phyloP scores from a whole-genome alignment of 441 rosid genomes.

The Hypseocharis bilobata region DNA sequence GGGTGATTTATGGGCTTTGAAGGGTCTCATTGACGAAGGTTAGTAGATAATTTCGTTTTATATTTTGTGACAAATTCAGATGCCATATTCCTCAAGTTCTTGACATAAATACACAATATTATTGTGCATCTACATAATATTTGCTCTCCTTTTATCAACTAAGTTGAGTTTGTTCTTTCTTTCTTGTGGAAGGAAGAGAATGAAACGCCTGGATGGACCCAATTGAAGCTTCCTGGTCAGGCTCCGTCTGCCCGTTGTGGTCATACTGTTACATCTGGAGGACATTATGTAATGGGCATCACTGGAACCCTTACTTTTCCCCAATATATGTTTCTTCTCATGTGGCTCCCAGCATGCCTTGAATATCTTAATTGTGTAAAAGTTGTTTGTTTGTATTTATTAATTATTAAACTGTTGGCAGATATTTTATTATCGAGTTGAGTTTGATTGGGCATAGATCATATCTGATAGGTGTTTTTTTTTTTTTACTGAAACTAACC shows the following conservation, averaged over 20 bases:
- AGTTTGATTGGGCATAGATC: conserved; percentile 3
- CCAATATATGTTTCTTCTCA: not conserved
- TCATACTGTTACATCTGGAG: conserved; percentile 84
- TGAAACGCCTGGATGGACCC: conserved; percentile 98
- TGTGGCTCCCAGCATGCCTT: not conserved
- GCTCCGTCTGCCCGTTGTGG: conserved; percentile 95
- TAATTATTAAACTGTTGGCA: too few relatives aligned
- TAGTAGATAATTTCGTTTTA: conserved; percentile 15
- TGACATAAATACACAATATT: not conserved
- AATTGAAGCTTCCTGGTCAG: conserved; percentile 97
- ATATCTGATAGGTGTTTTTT: not conserved
- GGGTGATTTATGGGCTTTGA: conserved; percentile 99
- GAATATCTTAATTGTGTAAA: too few relatives aligned
- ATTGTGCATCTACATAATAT: not conserved
- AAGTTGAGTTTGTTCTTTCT: conserved; percentile 30
- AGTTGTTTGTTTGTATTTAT: not conserved
- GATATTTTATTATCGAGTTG: not conserved
- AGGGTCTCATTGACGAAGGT: conserved; percentile 97
- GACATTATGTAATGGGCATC: conserved; percentile 62
- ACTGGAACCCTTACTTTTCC: conserved; percentile 19
- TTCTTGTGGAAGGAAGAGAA: conserved; percentile 82
- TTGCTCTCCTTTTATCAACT: conserved; percentile 22
- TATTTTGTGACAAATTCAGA: not conserved
- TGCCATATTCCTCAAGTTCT: not conserved
- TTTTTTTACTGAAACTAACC: too few relatives aligned